phyloP scores from a whole-genome alignment of 768 basidiomycete genomes.

The Leccinum imitatum region DNA sequence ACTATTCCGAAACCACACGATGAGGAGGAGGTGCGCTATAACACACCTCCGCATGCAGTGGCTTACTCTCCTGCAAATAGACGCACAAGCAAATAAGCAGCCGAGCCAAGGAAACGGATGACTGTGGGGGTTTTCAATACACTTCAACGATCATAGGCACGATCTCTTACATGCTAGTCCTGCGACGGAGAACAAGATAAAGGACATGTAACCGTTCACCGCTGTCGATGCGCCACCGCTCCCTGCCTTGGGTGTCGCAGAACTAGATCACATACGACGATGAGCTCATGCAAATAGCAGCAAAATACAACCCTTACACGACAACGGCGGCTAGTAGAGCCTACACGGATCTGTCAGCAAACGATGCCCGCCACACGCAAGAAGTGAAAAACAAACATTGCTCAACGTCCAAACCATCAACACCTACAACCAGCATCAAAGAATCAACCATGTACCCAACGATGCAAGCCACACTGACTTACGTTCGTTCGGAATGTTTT shows the following conservation, averaged over 20 bases:
- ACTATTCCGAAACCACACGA: neutral
- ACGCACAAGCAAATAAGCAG: constrained; percentile 80
- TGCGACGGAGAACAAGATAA: constrained; percentile 85
- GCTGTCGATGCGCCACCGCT: constrained; percentile 46
- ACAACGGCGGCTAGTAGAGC: constrained; percentile 74
- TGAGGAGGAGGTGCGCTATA: no score
- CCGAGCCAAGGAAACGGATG: constrained; percentile 80
- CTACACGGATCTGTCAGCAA: constrained; percentile 33
- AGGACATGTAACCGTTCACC: constrained; percentile 86
- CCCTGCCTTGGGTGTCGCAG: constrained; percentile 51
- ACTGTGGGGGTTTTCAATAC: constrained; percentile 44
- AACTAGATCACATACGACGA: constrained; percentile 4
- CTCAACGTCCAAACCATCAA: constrained; percentile 86
- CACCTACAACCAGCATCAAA: constrained; percentile 43
- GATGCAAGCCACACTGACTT: constrained; percentile 18
- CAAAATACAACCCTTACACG: constrained; percentile 47
- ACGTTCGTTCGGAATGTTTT: constrained; percentile 85
- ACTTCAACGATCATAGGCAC: neutral
- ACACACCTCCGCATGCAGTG: neutral
- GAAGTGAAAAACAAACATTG: constrained; percentile 54
- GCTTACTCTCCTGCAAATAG: constrained; percentile 82
- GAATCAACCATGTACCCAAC: constrained; percentile 13
- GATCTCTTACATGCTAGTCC: constrained; percentile 75
- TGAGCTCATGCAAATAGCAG: neutral
- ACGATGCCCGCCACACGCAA: neutral